Evolutionary conservation across 1,284 basidiomycete species (phyloP), one percentile per base, ranked within the genome.

Genomic region (Baeospora myosura): DNA sequence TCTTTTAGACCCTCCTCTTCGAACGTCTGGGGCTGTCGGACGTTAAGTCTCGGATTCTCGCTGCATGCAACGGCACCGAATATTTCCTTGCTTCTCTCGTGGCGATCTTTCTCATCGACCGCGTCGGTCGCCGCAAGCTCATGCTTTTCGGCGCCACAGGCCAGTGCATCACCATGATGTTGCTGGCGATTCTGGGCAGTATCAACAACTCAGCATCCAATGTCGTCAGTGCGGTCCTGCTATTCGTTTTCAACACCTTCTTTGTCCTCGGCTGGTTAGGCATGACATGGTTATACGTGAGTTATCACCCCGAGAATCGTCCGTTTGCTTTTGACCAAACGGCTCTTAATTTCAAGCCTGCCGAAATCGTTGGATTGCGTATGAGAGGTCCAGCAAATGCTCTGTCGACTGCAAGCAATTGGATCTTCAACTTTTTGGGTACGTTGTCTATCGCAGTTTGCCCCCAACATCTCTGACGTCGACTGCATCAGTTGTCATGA

Each of bases 361-460:
- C 77, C 1, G 78, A 81, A 53, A 78, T 82, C 41, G 76, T 78
- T 42, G 72, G 72, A 29, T 58, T 82, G 8, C 66, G 74, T 0
- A 81, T 83, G 61, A 68, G 81, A 17, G 77, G 78, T 1, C 80
- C 78, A 23, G 80, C 80, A 8, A 82, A 81, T 41, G 81, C 79
- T 3, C 56, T 85, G 28, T 76, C 72, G 16, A 84, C 81, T 1
- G 80, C 78, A 14, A 75, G 73, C n/a, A 83, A 81, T 54, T 83
- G 77, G 78, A 74, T 78, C 38, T 78, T 76, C 47, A 81, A 80
- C 56, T 80, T 78, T 50, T 64, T 68, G 3, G 32, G 26, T 28
- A 8, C 26, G 26, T 28, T 14, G 26, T 28, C n/a, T 14, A 8
- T 14, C 8, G 8, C 26, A 8, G 8, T 8, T 8, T 8, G 8